Conservation (phyloP, 495 filamentous ascomycete species). For the Trichoderma asperelloides region DNA sequence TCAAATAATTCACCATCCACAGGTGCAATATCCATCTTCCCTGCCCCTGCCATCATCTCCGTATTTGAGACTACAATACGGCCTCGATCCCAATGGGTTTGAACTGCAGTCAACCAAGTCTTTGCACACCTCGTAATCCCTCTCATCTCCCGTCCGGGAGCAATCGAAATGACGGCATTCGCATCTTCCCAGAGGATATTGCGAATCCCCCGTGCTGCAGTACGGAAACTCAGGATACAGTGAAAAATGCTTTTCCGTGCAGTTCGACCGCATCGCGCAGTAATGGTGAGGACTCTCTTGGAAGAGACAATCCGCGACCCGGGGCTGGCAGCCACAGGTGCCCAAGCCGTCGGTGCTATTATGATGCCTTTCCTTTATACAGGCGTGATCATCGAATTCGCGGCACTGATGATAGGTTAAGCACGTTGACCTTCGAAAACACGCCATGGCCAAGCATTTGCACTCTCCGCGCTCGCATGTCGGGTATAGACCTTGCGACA, state of each 20-base stretch:
- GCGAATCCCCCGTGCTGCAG: background rate
- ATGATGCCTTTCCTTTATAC: background rate
- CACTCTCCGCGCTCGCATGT: background rate
- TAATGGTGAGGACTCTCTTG: background rate
- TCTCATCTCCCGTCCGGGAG: background rate
- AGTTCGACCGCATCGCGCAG: background rate
- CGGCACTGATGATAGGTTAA: background rate
- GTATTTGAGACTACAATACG: background rate
- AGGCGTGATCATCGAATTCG: background rate
- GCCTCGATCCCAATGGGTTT: background rate
- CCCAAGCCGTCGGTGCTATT: background rate
- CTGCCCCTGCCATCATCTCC: background rate
- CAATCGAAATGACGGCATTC: background rate
- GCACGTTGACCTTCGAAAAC: background rate
- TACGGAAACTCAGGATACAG: background rate
- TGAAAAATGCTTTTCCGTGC: background rate
- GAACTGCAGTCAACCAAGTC: background rate
- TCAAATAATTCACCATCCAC: background rate
- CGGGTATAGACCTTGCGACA: background rate
- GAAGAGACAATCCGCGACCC: background rate
- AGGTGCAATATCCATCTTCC: background rate
- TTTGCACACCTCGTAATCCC: background rate
- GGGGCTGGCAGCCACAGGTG: background rate
- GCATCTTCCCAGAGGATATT: background rate
- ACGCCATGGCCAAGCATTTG: background rate